Conservation (phyloP, 2,329 filamentous ascomycete genomes). For the Neophaeococcomyces mojaviensis region DNA sequence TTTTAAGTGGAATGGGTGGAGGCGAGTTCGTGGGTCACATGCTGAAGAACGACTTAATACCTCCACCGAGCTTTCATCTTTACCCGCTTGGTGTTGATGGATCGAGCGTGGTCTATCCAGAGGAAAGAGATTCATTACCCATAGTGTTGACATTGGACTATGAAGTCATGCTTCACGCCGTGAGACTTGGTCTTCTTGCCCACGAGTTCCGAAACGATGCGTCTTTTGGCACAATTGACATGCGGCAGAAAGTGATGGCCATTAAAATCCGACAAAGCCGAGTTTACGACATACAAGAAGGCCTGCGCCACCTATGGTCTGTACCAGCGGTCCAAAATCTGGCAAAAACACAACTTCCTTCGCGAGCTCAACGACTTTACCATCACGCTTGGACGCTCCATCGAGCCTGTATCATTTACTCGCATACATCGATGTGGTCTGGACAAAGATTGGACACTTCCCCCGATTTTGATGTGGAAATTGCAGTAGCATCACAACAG, state of each 20-base stretch:
- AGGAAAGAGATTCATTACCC: slow-evolving; percentile 32
- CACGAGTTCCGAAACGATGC: slow-evolving; percentile 33
- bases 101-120: slow-evolving; percentile 30
- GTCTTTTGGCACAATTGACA: slow-evolving; percentile 15
- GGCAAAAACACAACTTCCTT: slow-evolving; percentile 30
- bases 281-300: slow-evolving; percentile 31
- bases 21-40: slow-evolving; percentile 45
- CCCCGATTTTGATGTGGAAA: slow-evolving; percentile 33
- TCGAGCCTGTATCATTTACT: slow-evolving; percentile 44
- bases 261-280: slow-evolving; percentile 26
- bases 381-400: slow-evolving; percentile 44
- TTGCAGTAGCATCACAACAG: slow-evolving; percentile 36
- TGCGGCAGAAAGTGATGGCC: slow-evolving; percentile 19
- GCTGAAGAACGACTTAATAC: slow-evolving; percentile 42
- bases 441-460: slow-evolving; percentile 37
- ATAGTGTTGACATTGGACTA: slow-evolving; percentile 39
- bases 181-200: slow-evolving; percentile 38
- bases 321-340: slow-evolving; percentile 31
- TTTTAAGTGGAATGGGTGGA: slow-evolving; percentile 45
- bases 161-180: slow-evolving; percentile 38
- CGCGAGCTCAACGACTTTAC: slow-evolving; percentile 31
- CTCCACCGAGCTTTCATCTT: slow-evolving; percentile 32
- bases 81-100: slow-evolving; percentile 30
- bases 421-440: slow-evolving; percentile 48
- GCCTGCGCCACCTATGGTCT: slow-evolving; percentile 33